phyloP scores from a whole-genome alignment of 2,329 filamentous ascomycete species.

The Graphilbum sp. region DNA sequence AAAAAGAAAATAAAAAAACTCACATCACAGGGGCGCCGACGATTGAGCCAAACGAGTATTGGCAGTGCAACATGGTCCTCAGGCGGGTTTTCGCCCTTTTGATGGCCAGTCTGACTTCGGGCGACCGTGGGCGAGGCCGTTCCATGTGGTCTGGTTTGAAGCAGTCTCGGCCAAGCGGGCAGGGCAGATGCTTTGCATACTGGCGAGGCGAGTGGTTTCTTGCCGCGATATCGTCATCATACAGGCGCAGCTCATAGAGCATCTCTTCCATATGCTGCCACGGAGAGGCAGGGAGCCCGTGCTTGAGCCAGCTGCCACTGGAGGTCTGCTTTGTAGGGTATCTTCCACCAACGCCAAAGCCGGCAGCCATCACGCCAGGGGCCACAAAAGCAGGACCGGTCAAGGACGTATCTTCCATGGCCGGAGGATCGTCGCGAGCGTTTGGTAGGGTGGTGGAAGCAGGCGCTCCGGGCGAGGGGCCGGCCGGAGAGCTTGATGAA shows the following conservation, averaged over 20 bases:
- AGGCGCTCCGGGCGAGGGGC: too few relatives aligned
- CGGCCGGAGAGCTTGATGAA: too few relatives aligned
- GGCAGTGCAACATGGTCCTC: slow-evolving; percentile 12
- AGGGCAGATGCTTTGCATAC: slow-evolving; percentile 8
- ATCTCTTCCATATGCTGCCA: slow-evolving; percentile 13
- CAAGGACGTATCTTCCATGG: neutral
- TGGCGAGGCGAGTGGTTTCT: too few relatives aligned
- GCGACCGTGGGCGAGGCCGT: slow-evolving; percentile 3
- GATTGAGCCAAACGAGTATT: slow-evolving; percentile 13
- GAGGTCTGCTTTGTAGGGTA: slow-evolving; percentile 1
- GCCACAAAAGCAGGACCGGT: slow-evolving; percentile 1
- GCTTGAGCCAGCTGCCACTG: slow-evolving; percentile 1
- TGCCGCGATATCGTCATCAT: slow-evolving; percentile 7
- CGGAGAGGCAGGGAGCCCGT: slow-evolving; percentile 8
- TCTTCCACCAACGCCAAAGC: slow-evolving; percentile 2
- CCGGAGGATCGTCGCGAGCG: too few relatives aligned
- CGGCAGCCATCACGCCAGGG: slow-evolving; percentile 1
- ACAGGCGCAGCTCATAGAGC: slow-evolving; percentile 10
- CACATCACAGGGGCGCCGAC: slow-evolving; percentile 13
- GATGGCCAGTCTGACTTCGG: slow-evolving; percentile 3
- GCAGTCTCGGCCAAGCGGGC: slow-evolving; percentile 6
- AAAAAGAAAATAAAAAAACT: neutral
- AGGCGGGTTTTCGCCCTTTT: slow-evolving; percentile 10
- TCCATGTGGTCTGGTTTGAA: slow-evolving; percentile 2
- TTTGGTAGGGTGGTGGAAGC: neutral